phyloP scores from a whole-genome alignment of 352 stramenopile genomes.

The Phytopythium mirpurense region DNA sequence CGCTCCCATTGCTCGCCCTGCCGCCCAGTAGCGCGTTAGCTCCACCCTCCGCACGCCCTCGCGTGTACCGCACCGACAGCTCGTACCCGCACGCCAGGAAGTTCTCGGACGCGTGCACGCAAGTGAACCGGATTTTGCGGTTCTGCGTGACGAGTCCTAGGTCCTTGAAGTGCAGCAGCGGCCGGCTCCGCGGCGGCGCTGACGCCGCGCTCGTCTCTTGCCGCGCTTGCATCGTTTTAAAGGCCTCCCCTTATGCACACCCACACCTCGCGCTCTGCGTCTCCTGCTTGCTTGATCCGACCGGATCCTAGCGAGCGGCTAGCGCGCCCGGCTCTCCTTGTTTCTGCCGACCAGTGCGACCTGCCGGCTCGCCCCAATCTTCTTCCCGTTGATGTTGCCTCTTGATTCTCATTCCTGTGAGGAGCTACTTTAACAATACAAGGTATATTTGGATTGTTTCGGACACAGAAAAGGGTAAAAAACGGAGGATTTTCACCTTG shows the following conservation, averaged over 20 bases:
- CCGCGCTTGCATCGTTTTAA: conserved; percentile 2
- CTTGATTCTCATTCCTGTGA: conserved; percentile 1
- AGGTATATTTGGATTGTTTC: not conserved
- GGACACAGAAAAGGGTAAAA: no score
- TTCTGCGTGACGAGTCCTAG: conserved; percentile 49
- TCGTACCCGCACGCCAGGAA: conserved; percentile 80
- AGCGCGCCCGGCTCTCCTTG: no score
- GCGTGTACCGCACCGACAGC: not conserved
- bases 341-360: no score
- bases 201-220: not conserved
- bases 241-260: no score
- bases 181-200: conserved; percentile 29
- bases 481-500: no score
- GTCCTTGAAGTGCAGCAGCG: conserved; percentile 73
- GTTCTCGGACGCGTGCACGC: conserved; percentile 81
- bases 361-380: conserved; percentile 2
- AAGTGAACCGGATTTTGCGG: conserved; percentile 69
- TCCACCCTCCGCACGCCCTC: not conserved
- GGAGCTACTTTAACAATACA: not conserved
- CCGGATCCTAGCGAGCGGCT: no score
- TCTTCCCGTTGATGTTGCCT: conserved; percentile 5
- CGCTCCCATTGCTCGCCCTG: conserved; percentile 74
- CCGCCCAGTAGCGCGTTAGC: not conserved
- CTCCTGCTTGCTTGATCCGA: not conserved
- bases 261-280: not conserved